Base-by-base conservation (phyloP, 1,284 basidiomycete species). In the Xerocomus nothofagi region DNA sequence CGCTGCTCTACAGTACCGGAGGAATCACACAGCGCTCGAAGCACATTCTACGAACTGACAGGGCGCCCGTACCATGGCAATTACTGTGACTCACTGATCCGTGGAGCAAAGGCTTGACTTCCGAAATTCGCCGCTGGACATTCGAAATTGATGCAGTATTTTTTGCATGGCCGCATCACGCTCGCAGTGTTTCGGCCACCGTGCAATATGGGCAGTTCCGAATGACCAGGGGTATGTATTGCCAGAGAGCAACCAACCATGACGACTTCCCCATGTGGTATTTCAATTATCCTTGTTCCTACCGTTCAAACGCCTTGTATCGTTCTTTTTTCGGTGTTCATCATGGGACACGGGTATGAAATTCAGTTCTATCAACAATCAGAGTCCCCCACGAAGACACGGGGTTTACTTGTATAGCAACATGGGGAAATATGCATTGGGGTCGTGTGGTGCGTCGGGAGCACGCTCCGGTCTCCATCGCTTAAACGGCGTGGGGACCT, bases 361-460 rank as follows among this genome's bases (percentile, higher is more conserved):
- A 53, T 47, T 46, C 33, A 18, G 44, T 11, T 51, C 37, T 53
- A 58, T 66, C 38, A 11, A 44, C 32, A 36, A 30, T 44, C 33
- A 15, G 44, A 21, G 36, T 27, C 12, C 17, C 46, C 49, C 36
- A 47, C n/a, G 36, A 38, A 12, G 20, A 41, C 17, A 10, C 24
- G 11, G 2, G 10, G 32, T 26, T 47, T 84, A 93, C 67, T 83
- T 88, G 73, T 88, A 88, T 52, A 91, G 69, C 40, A 77, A 66
- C 90, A 94, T 93, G 7, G 91, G 91, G 75, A 89, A 94, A 70
- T 93, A 93, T 11, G 86, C 75, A 61, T 83, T 64, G 31, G 84
- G 81, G 53, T 85, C 83, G 62, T 89, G 88, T 18, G 91, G 91
- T 23, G 90, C 84, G 60, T 87, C 80, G 3, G 79, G 79, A 1